Evolutionary conservation across 139 green algal species (phyloP).

Genomic region (Chlorella sp.): DNA sequence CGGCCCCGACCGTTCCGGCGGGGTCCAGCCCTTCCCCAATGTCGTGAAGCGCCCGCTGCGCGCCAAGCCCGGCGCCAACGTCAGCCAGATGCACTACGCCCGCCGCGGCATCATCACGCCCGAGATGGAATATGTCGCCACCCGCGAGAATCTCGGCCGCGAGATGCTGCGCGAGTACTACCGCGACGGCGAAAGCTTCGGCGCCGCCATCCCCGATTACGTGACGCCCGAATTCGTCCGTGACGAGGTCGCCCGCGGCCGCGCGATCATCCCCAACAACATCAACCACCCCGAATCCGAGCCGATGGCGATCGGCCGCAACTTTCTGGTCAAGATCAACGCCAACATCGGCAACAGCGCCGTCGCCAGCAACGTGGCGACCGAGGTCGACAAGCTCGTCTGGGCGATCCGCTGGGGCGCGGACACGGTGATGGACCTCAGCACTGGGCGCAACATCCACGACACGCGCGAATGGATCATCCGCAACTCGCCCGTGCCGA

Average conservation of each 20-base stretch:
- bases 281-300: slow-evolving; percentile 95
- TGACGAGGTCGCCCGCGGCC: slow-evolving; percentile 78
- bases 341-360: slow-evolving; percentile 97
- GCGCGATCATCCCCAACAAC: slow-evolving; percentile 98
- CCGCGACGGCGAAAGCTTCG: too few relatives aligned
- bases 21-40: too few relatives aligned
- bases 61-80: too few relatives aligned
- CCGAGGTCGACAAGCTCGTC: slow-evolving; percentile 97
- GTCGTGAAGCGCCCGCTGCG: too few relatives aligned
- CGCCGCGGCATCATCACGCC: slow-evolving; percentile 88
- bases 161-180: too few relatives aligned
- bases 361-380: slow-evolving; percentile 91
- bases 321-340: slow-evolving; percentile 97
- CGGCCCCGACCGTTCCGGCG: too few relatives aligned
- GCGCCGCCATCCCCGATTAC: too few relatives aligned
- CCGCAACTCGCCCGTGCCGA: slow-evolving; percentile 91
- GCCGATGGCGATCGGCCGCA: slow-evolving; percentile 81
- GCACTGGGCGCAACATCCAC: slow-evolving; percentile 93
- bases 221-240: slow-evolving; percentile 92
- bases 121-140: slow-evolving; percentile 96
- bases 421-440: slow-evolving; percentile 98
- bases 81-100: slow-evolving; percentile 91
- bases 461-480: slow-evolving; percentile 96
- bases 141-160: slow-evolving; percentile 89
- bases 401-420: slow-evolving; percentile 95